Base-by-base conservation (phyloP, 108 stramenopile species). In the Cyclostephanos tholiformis region DNA sequence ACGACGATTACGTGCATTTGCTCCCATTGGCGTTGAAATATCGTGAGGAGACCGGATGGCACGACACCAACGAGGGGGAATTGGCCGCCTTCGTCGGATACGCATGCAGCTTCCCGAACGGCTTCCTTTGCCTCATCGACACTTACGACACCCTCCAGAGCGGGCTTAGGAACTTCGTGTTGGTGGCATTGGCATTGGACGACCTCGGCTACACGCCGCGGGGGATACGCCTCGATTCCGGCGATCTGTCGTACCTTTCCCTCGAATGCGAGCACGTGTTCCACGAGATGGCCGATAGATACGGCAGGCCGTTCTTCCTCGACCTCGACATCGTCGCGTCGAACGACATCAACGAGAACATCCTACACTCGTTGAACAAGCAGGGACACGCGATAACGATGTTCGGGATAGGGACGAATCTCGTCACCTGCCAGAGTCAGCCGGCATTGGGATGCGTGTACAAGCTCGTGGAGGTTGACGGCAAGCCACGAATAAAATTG, bases 361-460 rank as follows among this genome's bases (percentile, higher is more conserved):
- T 88, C 19, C 65, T 97, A 17, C 74, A 88, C 27, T 84, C 86
- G 41, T 75, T 98, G 12, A 79, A 80, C 39, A 72, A 87, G 69
- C 84, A 97, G 65, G 91, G 89, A 6, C 97, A 99, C 82, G 87
- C 85, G 41, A 95, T 99, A 56, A 97, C 97, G 48, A 71, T 92
- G n/a, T 99, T 90, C 80, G 99, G 98, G n/a, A 97, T 99, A 51
- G 99, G 99, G 6, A 97, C 97, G 9, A 82, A 91, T 64, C 85
- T 99, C n/a, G 99, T 99, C 35, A 99, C 99, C 4, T 99, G 99
- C 75, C 98, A 98, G 84, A 86, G 88, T 14, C 98, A 99, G 72
- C 99, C 99, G 11, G 98, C 99, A n/a, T 84, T 99, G 6, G 99
- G 99, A 17, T 97, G 98, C 65, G 98, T 99, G 12, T 97, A 95